Base-by-base conservation (phyloP, 2,329 filamentous ascomycete genomes). In the Emericellopsis cladophorae region DNA sequence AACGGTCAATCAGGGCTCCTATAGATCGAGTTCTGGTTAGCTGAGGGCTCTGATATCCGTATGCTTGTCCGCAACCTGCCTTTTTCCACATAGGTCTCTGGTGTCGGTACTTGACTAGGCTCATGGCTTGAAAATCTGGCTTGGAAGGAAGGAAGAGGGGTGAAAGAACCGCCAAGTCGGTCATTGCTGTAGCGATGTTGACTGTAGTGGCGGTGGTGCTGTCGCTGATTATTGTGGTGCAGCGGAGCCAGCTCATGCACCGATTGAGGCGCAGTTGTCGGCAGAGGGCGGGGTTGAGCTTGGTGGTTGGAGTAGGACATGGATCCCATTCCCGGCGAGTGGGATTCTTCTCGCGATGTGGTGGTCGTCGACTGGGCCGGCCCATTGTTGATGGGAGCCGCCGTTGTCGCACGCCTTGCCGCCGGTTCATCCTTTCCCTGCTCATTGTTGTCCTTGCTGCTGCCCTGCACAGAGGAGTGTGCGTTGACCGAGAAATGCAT, bases 401-500 rank as follows among this genome's bases (percentile, higher is more conserved):
- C 26, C 26, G 12, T 5, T 29, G 26, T 12, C 26, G 12, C 7
- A 9, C 26, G 26, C 26, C 26, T 21, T 21, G 26, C 26, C 26
- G 26, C 26, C 8, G 7, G 4, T 4, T 29, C 26, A 4, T 29
- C 26, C 12, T 9, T 29, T 9, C 6, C 26, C 24, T 42, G 23
- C 16, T 48, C 45, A 16, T 23, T 36, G 18, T 45, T 46, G 16
- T 16, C 38, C 15, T 36, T 24, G 18, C 21, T 42, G 36, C 32
- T 37, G 15, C 10, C 16, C 7, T 31, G 31, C 24, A 37, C 26
- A 44, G 22, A 40, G 9, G 49, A 51, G 41, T 59, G 60, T 14
- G 55, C 52, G 40, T 57, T 62, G 3, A 55, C 55, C 5, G 67
- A 64, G 9, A 66, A 51, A 43, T 68, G 66, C 35, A 64, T 54